A percentile compares a stretch with the other conserved stretches of the same genome.
Conservation (phyloP, 2,329 filamentous ascomycete genomes). For the Xylaria digitata region DNA sequence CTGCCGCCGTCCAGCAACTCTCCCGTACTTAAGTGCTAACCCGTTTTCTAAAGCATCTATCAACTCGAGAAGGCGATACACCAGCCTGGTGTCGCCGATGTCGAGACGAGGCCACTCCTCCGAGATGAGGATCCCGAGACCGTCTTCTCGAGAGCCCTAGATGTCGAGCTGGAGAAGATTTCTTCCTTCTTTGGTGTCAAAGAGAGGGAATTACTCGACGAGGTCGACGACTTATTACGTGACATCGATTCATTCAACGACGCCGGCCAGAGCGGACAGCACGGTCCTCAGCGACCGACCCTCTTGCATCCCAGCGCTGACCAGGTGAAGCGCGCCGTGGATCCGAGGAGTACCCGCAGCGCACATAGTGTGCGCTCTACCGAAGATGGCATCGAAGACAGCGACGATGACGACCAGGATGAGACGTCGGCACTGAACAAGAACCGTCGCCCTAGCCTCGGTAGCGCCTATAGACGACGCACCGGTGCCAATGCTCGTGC, state of each 20-base stretch:
- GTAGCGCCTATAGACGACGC: slow-evolving; percentile 52
- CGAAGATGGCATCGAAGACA: slow-evolving; percentile 71
- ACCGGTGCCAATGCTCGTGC: slow-evolving; percentile 54
- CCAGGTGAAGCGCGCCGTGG: slow-evolving; percentile 55
- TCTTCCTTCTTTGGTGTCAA: slow-evolving; percentile 90
- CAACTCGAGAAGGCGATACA: slow-evolving; percentile 88
- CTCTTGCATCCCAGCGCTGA: slow-evolving; percentile 46
- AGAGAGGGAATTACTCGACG: slow-evolving; percentile 85
- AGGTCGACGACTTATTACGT: slow-evolving; percentile 79
- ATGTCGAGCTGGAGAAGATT: slow-evolving; percentile 93
- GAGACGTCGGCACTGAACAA: slow-evolving; percentile 66
- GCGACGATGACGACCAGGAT: slow-evolving; percentile 56
- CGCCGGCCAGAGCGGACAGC: slow-evolving; percentile 57
- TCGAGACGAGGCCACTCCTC: slow-evolving; percentile 87
- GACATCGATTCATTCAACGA: slow-evolving; percentile 78
- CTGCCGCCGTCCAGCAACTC: neutral
- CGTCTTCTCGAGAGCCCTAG: slow-evolving; percentile 83
- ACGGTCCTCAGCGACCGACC: slow-evolving; percentile 49
- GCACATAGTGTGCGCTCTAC: slow-evolving; percentile 60
- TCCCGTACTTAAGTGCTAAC: slow-evolving; percentile 13
- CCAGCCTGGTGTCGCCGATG: slow-evolving; percentile 72
- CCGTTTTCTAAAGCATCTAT: slow-evolving; percentile 77
- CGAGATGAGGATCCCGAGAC: slow-evolving; percentile 78
- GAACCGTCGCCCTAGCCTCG: slow-evolving; percentile 56
- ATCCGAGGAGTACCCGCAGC: slow-evolving; percentile 50